phyloP scores from a whole-genome alignment of 352 stramenopile genomes.

The Globisporangium canariense region DNA sequence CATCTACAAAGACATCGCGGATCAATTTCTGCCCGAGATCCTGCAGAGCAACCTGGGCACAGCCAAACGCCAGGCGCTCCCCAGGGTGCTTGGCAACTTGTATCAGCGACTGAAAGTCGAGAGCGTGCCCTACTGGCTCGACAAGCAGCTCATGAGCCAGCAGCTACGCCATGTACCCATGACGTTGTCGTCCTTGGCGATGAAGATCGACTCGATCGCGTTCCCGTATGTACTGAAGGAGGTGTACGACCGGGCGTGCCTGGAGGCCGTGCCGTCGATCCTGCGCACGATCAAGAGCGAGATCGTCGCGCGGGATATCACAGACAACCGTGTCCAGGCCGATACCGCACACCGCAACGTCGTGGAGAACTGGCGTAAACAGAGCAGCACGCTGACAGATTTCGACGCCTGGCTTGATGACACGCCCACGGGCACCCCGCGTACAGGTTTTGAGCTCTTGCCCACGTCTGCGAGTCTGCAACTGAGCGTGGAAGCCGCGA shows the following conservation, averaged over 20 bases:
- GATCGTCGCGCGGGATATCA: conserved; percentile 47
- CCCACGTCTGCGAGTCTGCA: conserved; percentile 33
- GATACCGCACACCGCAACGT: conserved; percentile 44
- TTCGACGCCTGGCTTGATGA: conserved; percentile 72
- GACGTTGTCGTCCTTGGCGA: conserved; percentile 39
- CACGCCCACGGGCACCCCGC: conserved; percentile 33
- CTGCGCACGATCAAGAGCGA: conserved; percentile 63
- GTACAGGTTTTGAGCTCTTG: conserved; percentile 61
- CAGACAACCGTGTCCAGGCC: conserved; percentile 28
- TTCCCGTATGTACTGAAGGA: conserved; percentile 65
- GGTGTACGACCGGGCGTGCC: conserved; percentile 51
- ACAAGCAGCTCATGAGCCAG: conserved; percentile 38
- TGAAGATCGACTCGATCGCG: conserved; percentile 43
- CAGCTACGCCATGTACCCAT: conserved; percentile 39
- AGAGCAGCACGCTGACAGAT: conserved; percentile 33
- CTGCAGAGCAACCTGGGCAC: conserved; percentile 24
- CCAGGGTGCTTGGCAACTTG: conserved; percentile 56
- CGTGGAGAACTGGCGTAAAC: conserved; percentile 48
- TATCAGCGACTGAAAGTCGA: conserved; percentile 49
- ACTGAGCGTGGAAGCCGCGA: conserved; percentile 57
- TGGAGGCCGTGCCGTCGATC: conserved; percentile 59
- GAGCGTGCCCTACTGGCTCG: conserved; percentile 38
- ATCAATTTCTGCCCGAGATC: conserved; percentile 45
- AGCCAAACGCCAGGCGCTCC: conserved; percentile 33
- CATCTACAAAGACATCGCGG: conserved; percentile 62